Percentiles rank a stretch among this genome's conserved stretches.
phyloP scores from a whole-genome alignment of 768 basidiomycete species.

The Mycena galericulata region DNA sequence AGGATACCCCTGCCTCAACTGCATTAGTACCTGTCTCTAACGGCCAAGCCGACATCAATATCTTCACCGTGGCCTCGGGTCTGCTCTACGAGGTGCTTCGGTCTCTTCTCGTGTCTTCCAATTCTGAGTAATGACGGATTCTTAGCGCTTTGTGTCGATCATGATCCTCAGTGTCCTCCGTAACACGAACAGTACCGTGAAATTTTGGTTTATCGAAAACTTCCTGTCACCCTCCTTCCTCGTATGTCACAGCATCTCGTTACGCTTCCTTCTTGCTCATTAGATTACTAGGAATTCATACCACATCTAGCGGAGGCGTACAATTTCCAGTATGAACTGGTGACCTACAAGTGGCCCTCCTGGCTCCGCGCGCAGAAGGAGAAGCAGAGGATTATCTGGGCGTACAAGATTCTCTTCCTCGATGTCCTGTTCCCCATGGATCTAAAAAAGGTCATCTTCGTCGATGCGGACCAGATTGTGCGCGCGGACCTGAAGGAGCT shows the following conservation, averaged over 20 bases:
- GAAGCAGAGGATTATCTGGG: slow-evolving; percentile 99
- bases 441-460: slow-evolving; percentile 98
- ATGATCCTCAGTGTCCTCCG: slow-evolving; percentile 97
- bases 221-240: slow-evolving; percentile 98
- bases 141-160: slow-evolving; percentile 94
- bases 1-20: slow-evolving; percentile 43
- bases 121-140: slow-evolving; percentile 16
- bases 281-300: slow-evolving; percentile 81
- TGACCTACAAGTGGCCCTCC: slow-evolving; percentile 99
- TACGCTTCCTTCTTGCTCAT: background rate
- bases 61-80: slow-evolving; percentile 98
- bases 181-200: slow-evolving; percentile 94
- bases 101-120: background rate
- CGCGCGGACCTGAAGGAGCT: slow-evolving; percentile 95
- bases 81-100: slow-evolving; percentile 88
- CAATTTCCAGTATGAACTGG: slow-evolving; percentile 94
- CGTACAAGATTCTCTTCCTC: slow-evolving; percentile 99
- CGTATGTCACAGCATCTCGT: slow-evolving; percentile 55
- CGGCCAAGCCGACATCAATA: slow-evolving; percentile 95
- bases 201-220: slow-evolving; percentile 99
- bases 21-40: slow-evolving; percentile 36
- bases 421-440: slow-evolving; percentile 99
- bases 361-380: slow-evolving; percentile 98
- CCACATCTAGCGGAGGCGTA: slow-evolving; percentile 93
- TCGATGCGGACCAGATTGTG: slow-evolving; percentile 98